Base-by-base conservation (phyloP, 2,329 filamentous ascomycete species). In the Fusarium sacchari region DNA sequence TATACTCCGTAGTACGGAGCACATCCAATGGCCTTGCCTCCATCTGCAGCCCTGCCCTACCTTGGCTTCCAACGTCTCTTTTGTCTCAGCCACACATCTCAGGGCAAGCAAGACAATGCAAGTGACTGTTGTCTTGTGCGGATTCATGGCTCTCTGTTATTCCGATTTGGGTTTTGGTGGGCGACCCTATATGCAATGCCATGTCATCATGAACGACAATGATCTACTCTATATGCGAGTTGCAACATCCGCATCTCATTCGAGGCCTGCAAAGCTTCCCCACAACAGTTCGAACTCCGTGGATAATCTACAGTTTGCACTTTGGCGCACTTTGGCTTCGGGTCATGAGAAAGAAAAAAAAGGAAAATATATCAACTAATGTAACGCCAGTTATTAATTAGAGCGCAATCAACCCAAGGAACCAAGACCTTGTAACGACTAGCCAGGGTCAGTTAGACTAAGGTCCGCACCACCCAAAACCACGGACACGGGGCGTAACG, bases 401-500 rank as follows among this genome's bases (percentile, higher is more conserved):
- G 39, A 66, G 65, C 49, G 49, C 60, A 74, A 72, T 71, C 64
- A 66, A 69, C 67, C 55, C 64, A 52, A 66, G 53, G 55, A 72
- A 58, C 64, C 50, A 58, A 46, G 47, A 62, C 69, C 74, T 75
- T 70, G 72, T 60, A 68, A 57, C 43, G 39, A 63, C 74, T 74
- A 72, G 69, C 73, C 67, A 72, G 67, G 70, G 60, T 68, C 60
- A 75, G 61, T 76, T 69, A 69, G 50, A 50, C 36, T 53, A 65
- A 67, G 72, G 72, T 73, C 72, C 61, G 74, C 68, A 76, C 74
- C 75, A 77, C 76, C 76, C 76, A 78, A 77, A 78, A 67, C 76
- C 76, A 77, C 67, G 76, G 76, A 69, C 74, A 75, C 74, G 76
- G 75, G 72, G 75, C 75, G 72, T 69, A 47, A 67, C 58, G 76